Percentiles rank a stretch among this genome's conserved stretches.
These are phyloP conservation scores for Paracoccidioides brasiliensis DNA, from an alignment of 2,329 filamentous ascomycete genomes.

Conservation along the genomic window DNA sequence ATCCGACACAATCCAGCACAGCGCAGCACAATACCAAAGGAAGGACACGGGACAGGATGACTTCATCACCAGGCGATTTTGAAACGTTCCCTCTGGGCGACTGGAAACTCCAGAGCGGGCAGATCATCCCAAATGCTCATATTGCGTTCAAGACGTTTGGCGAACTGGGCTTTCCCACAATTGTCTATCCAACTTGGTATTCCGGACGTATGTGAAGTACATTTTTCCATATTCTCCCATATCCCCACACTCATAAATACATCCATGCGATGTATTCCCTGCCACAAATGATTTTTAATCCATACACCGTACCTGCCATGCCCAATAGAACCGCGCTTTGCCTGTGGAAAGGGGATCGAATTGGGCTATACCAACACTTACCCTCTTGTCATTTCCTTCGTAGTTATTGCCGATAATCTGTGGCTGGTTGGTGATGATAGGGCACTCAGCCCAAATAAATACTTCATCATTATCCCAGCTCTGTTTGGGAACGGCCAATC, in stretches of 20 bases:
- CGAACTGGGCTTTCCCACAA: constrained; percentile 45
- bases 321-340: background rate
- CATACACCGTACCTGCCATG: too few species aligned
- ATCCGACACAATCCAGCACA: background rate
- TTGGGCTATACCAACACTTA: background rate
- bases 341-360: background rate
- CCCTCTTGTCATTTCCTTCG: constrained; percentile 4
- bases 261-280: too few species aligned
- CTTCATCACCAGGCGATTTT: constrained; percentile 22
- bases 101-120: constrained; percentile 53
- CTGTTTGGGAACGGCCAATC: constrained; percentile 59
- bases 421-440: constrained; percentile 59
- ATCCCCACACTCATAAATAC: too few species aligned
- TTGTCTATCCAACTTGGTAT: constrained; percentile 70
- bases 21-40: background rate
- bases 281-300: too few species aligned
- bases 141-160: constrained; percentile 71
- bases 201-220: constrained; percentile 40
- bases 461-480: constrained; percentile 56
- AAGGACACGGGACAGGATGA: background rate
- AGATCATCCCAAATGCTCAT: constrained; percentile 48
- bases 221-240: background rate
- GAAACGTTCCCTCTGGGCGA: constrained; percentile 48
- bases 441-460: constrained; percentile 49
- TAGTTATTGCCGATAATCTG: constrained; percentile 54